These are phyloP conservation scores for Eucalyptus sp. DNA, from an alignment of 345 rosid genomes.

Conservation along the genomic window DNA sequence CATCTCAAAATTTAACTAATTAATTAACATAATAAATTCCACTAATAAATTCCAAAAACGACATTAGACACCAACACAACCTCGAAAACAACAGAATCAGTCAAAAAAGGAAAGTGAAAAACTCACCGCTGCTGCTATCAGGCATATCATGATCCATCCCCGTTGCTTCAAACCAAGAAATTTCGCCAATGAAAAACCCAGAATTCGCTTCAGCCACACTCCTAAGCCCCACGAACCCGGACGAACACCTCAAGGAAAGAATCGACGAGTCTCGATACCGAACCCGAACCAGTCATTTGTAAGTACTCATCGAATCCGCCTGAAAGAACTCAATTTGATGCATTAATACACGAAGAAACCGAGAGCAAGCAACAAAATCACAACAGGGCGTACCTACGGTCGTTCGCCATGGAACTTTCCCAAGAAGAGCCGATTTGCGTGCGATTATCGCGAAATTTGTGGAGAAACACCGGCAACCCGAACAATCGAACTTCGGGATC, in stretches of 20 bases:
- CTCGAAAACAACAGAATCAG: background rate
- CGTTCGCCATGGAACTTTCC: background rate
- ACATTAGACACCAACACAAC: background rate
- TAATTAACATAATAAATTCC: background rate
- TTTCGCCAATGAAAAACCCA: background rate
- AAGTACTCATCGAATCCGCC: background rate
- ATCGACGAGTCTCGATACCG: background rate
- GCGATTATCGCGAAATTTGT: background rate
- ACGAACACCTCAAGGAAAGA: background rate
- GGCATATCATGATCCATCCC: conserved; percentile 23
- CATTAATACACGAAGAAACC: background rate
- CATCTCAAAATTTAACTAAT: background rate
- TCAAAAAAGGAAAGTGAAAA: background rate
- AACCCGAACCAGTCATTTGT: background rate
- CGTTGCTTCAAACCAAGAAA: background rate
- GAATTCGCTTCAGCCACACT: background rate
- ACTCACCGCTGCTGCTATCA: conserved; percentile 22
- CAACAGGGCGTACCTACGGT: background rate
- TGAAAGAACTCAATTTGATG: background rate
- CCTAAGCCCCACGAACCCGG: background rate
- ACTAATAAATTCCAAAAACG: background rate
- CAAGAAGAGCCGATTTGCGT: background rate
- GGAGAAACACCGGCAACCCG: background rate
- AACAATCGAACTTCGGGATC: background rate
- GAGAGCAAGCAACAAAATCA: background rate